Evolutionary conservation across 768 basidiomycete genomes (phyloP).

Genomic region (Dendrothele bispora): DNA sequence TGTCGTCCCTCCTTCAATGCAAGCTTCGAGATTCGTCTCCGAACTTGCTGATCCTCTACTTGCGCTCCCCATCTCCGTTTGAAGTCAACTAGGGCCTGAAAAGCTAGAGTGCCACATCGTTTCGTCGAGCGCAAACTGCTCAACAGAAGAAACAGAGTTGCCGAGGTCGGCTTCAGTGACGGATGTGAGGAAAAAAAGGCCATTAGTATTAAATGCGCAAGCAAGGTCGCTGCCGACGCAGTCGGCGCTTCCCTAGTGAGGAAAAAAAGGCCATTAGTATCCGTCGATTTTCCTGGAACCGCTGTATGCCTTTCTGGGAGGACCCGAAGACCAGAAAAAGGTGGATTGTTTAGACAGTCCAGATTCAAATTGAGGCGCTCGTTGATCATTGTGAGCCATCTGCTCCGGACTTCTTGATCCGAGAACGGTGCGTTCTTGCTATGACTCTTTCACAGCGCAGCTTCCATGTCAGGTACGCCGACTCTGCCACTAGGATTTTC

Average conservation of each 20-base stretch:
- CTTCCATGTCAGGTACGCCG: too few species aligned
- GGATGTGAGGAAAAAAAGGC: slow-evolving; percentile 49
- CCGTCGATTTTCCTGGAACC: slow-evolving; percentile 43
- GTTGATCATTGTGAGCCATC: too few species aligned
- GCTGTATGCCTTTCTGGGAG: slow-evolving; percentile 35
- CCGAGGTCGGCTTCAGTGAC: slow-evolving; percentile 53
- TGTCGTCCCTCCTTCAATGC: slow-evolving; percentile 66
- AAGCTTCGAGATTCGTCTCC: slow-evolving; percentile 55
- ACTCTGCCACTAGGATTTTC: too few species aligned
- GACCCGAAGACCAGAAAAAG: slow-evolving; percentile 40
- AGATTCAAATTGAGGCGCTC: too few species aligned
- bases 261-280: slow-evolving; percentile 41
- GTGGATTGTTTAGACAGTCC: slow-evolving; percentile 58
- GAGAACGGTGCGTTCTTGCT: too few species aligned
- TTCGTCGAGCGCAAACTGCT: slow-evolving; percentile 46
- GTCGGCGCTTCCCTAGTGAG: too few species aligned
- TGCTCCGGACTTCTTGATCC: too few species aligned
- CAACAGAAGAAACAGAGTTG: slow-evolving; percentile 61
- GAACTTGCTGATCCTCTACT: slow-evolving; percentile 57
- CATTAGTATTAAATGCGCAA: too few species aligned
- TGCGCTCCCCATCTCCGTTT: slow-evolving; percentile 53
- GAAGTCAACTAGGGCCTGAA: slow-evolving; percentile 44
- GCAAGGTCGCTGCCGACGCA: too few species aligned
- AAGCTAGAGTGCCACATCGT: slow-evolving; percentile 56
- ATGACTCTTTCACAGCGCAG: too few species aligned